phyloP scores from a whole-genome alignment of 108 stramenopile species.

The Cyclotella atomus region DNA sequence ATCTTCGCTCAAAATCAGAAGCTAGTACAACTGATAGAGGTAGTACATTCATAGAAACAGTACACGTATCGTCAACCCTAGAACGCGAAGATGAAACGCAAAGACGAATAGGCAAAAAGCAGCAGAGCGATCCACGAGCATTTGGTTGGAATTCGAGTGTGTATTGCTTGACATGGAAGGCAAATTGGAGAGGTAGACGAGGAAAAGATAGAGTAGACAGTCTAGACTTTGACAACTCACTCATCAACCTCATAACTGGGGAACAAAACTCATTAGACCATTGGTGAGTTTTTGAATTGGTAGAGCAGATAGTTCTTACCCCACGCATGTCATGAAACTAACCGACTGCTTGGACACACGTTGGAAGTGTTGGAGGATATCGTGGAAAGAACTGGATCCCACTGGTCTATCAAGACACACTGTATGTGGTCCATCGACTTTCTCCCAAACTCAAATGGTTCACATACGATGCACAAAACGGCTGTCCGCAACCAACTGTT shows the following conservation, averaged over 20 bases:
- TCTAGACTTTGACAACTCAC: background rate
- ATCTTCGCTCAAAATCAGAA: background rate
- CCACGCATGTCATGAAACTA: too few relatives aligned
- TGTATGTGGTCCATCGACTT: constrained; percentile 8
- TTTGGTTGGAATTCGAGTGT: constrained; percentile 12
- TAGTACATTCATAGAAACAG: background rate
- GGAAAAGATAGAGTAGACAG: background rate
- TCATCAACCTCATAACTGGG: constrained; percentile 1
- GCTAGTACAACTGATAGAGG: background rate
- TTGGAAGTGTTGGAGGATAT: constrained; percentile 11
- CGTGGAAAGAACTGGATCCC: constrained; percentile 16
- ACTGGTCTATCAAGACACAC: constrained; percentile 5
- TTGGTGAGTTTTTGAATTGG: too few relatives aligned
- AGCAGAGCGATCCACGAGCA: constrained; percentile 4
- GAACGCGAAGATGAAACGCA: background rate
- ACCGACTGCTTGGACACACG: too few relatives aligned
- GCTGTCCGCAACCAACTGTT: constrained; percentile 1
- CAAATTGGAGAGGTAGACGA: background rate
- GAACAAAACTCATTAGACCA: background rate
- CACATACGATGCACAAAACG: constrained; percentile 12
- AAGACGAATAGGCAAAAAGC: background rate
- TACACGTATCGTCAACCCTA: background rate
- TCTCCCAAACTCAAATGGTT: constrained; percentile 9
- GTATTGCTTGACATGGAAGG: constrained; percentile 6
- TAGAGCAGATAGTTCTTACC: too few relatives aligned